Base-by-base conservation (phyloP, 306 rosid genomes). In the Cucurbita argyrosperma region DNA sequence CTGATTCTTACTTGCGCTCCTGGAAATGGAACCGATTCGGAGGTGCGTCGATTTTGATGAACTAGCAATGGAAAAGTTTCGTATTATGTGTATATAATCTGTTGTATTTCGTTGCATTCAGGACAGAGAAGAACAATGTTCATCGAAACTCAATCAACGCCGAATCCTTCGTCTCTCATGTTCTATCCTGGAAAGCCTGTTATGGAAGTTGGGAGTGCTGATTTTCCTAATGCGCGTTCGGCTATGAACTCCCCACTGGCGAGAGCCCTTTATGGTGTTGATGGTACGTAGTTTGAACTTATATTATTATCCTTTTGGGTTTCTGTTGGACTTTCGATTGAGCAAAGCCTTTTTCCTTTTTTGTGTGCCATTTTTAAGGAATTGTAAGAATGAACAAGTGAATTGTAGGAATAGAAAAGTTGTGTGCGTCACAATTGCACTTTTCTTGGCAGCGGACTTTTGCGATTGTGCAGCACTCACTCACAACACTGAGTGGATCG, bases 131-230 rank as follows among this genome's bases (percentile, higher is more conserved):
- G 93, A 79, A 83, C 75, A 42, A 81, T 86, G 89, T 88, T 88
- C 70, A 88, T 86, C 30, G 86, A 88, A 77, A 88, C 90, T 49
- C 90, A 88, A 77, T 79, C 90, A 5, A 88, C 93, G 30, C 89
- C 93, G 1, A 88, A 88, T 65, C 93, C 93, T 19, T 80, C 86
- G 5, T 88, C 93, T 68, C 83, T 88, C 46, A 88, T 86, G 93
- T 86, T 86, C 58, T 78, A 88, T 55, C 93, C 90, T 0, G 90
- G 90, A 76, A 84, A 82, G 80, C 79, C 90, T 30, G 87, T 94
- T 46, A 94, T 94, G 99, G 95, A 94, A 56, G 89, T 89, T 78
- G 99, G 99, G 6, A 94, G 99, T 72, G 80, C 99, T 26, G 99
- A 94, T 70, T 94, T 94, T 72, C 97, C 99, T 0, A 91, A 91